A percentile compares a stretch with the other conserved stretches of the same genome.
phyloP scores from a whole-genome alignment of 257 asterid genomes.

The Agastache rugosa region DNA sequence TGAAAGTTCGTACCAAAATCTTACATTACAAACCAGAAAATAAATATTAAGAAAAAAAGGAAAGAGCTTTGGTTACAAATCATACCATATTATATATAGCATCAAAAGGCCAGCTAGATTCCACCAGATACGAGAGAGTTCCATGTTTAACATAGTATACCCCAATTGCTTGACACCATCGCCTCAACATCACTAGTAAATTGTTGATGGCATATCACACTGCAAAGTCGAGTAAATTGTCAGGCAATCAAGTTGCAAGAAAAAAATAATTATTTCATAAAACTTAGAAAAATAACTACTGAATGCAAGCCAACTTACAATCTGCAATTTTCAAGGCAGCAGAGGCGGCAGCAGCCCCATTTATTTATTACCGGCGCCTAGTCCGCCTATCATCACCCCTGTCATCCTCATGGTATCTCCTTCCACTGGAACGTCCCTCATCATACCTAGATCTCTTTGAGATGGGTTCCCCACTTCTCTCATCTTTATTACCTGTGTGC shows the following conservation, averaged over 20 bases:
- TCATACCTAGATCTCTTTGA: conserved; percentile 67
- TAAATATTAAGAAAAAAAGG: neutral
- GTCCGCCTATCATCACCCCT: conserved; percentile 61
- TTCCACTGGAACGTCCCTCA: conserved; percentile 56
- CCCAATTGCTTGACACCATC: neutral
- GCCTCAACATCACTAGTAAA: neutral
- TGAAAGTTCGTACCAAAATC: neutral
- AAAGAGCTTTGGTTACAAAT: neutral
- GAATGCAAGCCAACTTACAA: conserved; percentile 29
- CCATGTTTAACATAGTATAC: neutral
- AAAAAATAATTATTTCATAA: neutral
- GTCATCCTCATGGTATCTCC: conserved; percentile 54
- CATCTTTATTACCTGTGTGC: conserved; percentile 46
- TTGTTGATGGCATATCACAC: neutral
- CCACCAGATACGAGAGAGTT: neutral
- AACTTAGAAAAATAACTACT: neutral
- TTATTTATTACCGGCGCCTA: conserved; percentile 39
- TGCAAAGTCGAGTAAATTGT: neutral
- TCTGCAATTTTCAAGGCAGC: conserved; percentile 25
- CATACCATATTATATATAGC: neutral
- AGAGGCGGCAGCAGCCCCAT: conserved; percentile 1
- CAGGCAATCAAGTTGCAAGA: neutral
- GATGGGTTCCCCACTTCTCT: conserved; percentile 49
- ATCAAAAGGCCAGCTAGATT: neutral
- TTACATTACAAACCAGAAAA: neutral